A percentile compares a stretch with the other conserved stretches of the same genome.
These are phyloP conservation scores for Dactylellina drechsleri DNA, from an alignment of 2,329 filamentous ascomycete genomes.

Conservation along the genomic window DNA sequence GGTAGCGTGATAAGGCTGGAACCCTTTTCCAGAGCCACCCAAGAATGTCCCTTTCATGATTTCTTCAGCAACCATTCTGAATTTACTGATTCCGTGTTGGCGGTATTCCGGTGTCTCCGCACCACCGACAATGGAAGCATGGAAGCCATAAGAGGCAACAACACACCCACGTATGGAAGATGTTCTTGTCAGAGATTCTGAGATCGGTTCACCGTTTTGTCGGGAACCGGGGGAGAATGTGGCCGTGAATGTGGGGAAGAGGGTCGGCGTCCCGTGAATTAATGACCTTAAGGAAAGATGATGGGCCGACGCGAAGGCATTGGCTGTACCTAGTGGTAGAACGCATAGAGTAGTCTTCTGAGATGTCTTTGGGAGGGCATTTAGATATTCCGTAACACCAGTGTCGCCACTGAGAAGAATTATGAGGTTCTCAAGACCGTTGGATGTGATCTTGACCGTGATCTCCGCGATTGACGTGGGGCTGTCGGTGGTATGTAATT, in stretches of 20 bases:
- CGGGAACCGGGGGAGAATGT: constrained; percentile 69
- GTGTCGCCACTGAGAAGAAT: constrained; percentile 50
- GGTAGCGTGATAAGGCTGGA: constrained; percentile 69
- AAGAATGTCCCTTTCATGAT: constrained; percentile 48
- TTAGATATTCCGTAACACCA: constrained; percentile 46
- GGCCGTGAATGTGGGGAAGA: constrained; percentile 72
- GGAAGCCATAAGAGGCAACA: constrained; percentile 90
- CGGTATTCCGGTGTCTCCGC: constrained; percentile 87
- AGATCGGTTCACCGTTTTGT: constrained; percentile 38
- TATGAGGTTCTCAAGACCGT: constrained; percentile 44
- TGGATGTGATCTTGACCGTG: constrained; percentile 34
- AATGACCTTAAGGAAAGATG: constrained; percentile 64
- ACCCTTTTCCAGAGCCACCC: constrained; percentile 62
- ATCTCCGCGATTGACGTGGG: constrained; percentile 40
- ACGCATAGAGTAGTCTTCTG: constrained; percentile 63
- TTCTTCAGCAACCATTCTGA: constrained; percentile 84
- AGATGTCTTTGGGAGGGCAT: constrained; percentile 23
- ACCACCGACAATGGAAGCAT: constrained; percentile 87
- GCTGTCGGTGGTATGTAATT: constrained; percentile 24
- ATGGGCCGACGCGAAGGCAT: constrained; percentile 73
- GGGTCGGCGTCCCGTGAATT: constrained; percentile 67
- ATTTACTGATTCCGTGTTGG: constrained; percentile 78
- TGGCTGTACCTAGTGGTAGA: constrained; percentile 74
- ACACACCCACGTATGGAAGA: constrained; percentile 76
- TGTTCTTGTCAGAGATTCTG: constrained; percentile 61